Evolutionary conservation across 169 alveolate species (phyloP).

Genomic region (Babesia bovis): DNA sequence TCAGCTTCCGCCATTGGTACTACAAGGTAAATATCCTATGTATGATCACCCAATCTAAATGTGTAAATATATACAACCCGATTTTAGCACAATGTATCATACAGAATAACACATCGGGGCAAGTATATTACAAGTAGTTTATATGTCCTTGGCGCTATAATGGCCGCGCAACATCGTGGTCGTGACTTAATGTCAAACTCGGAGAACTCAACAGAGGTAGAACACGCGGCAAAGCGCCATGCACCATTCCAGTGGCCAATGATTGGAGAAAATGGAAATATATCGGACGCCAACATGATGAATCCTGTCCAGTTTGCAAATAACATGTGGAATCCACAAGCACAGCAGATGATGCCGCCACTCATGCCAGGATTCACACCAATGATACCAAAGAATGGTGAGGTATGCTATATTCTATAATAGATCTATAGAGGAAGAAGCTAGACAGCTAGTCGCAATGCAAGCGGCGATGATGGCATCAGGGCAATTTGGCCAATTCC

Average conservation of each 20-base stretch:
- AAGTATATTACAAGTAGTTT: too few species aligned
- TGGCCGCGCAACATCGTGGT: constrained; percentile 6
- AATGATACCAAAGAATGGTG: constrained; percentile 14
- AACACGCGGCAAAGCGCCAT: constrained; percentile 4
- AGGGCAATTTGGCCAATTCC: neutral
- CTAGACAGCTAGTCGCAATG: neutral
- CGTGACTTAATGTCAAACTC: neutral
- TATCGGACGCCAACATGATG: neutral
- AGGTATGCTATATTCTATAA: neutral
- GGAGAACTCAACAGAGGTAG: neutral
- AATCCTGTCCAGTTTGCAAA: neutral
- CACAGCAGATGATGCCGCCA: constrained; percentile 5
- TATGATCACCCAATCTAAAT: too few species aligned
- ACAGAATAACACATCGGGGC: too few species aligned
- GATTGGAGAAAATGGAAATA: neutral
- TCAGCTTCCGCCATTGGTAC: too few species aligned
- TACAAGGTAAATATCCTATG: too few species aligned
- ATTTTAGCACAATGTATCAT: too few species aligned
- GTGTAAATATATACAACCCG: too few species aligned
- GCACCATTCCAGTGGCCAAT: constrained; percentile 5
- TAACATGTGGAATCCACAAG: neutral
- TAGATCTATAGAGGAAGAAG: constrained; percentile 4
- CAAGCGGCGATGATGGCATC: constrained; percentile 8
- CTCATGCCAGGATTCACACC: constrained; percentile 42
- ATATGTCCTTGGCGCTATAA: too few species aligned